Evolutionary conservation across 768 basidiomycete species (phyloP).

Genomic region (Sarcomyxa edulis): DNA sequence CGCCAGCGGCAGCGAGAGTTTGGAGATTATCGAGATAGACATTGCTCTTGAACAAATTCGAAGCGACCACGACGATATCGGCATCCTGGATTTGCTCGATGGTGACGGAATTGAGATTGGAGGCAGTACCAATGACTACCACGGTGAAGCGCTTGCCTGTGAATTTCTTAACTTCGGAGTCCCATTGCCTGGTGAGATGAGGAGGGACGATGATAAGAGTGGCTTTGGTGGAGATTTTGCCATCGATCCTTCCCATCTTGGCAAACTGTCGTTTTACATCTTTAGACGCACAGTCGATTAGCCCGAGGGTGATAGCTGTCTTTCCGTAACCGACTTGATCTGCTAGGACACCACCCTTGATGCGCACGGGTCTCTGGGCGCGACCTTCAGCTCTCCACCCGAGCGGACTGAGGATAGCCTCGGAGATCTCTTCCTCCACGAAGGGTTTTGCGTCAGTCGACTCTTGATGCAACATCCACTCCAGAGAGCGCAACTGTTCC

Average conservation of each 20-base stretch:
- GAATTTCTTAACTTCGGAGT: conserved; percentile 81
- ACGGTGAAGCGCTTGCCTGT: conserved; percentile 57
- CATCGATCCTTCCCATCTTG: conserved; percentile 39
- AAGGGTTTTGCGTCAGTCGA: conserved; percentile 59
- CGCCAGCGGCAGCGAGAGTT: conserved; percentile 59
- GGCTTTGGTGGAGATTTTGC: conserved; percentile 74
- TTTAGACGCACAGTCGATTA: conserved; percentile 70
- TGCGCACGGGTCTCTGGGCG: conserved; percentile 65
- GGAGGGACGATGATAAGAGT: conserved; percentile 86
- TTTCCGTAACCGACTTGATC: conserved; percentile 98
- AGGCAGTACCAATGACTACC: conserved; percentile 60
- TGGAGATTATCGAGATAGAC: conserved; percentile 77
- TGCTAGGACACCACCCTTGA: conserved; percentile 89
- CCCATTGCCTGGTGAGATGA: conserved; percentile 89
- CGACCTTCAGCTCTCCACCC: conserved; percentile 96
- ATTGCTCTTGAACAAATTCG: conserved; percentile 76
- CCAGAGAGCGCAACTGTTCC: conserved; percentile 86
- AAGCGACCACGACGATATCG: conserved; percentile 83
- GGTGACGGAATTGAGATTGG: conserved; percentile 65
- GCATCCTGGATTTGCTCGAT: conserved; percentile 75
- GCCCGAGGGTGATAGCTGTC: conserved; percentile 88
- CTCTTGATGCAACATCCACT: conserved; percentile 91
- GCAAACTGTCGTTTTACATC: conserved; percentile 54
- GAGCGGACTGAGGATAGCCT: conserved; percentile 78
- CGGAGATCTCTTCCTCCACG: conserved; percentile 91